Conservation (phyloP, 192 early-diverging fungal genomes). For the Lobosporangium transversale region DNA sequence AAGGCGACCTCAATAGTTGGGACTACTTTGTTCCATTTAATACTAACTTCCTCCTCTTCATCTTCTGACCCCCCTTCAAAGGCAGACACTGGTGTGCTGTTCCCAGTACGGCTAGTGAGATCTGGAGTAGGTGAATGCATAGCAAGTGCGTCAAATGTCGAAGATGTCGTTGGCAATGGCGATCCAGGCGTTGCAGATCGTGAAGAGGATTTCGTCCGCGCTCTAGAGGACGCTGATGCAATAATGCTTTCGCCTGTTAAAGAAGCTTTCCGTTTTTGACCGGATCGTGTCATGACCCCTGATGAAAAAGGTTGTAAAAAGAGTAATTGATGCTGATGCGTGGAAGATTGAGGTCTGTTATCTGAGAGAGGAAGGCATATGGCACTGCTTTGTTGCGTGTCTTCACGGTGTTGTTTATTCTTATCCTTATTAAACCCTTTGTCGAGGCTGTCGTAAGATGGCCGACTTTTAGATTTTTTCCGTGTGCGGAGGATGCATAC, state of each 20-base stretch:
- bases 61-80: no score
- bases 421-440: no score
- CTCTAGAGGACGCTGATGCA: background rate
- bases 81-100: background rate
- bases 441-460: no score
- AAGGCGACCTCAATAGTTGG: background rate
- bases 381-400: no score
- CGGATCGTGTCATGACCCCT: background rate
- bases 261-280: constrained; percentile 12
- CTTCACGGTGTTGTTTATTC: no score
- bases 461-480: background rate
- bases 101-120: no score
- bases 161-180: background rate
- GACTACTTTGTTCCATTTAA: background rate
- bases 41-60: background rate
- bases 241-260: background rate
- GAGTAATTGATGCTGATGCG: no score
- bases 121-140: background rate
- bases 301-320: background rate
- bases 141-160: background rate
- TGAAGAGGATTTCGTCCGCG: background rate
- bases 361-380: no score
- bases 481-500: no score
- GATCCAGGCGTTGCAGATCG: background rate
- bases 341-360: background rate